Base-by-base conservation (phyloP, 2,329 filamentous ascomycete species). In the Blastomyces parvus region DNA sequence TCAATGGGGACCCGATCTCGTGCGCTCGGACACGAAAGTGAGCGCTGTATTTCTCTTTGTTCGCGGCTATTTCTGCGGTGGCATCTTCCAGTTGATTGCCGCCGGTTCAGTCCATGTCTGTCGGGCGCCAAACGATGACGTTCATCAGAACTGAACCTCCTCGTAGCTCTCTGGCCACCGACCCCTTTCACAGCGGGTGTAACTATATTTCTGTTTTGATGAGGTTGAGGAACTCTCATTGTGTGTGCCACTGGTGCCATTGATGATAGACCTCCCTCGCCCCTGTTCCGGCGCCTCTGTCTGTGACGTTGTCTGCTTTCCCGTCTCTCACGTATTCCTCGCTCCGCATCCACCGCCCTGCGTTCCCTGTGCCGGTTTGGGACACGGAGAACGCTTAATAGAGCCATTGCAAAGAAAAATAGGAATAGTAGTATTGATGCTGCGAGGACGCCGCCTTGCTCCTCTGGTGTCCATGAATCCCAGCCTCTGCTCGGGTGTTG, bases 381-480 rank as follows among this genome's bases (percentile, higher is more conserved):
- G n/a, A 19, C 53, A 33, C 36, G 48, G n/a, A 59, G 56, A 36
- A 36, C 64, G 9, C 63, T 38, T 25, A 62, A 69, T 33, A 65
- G 50, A 13, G 66, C 57, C n/a, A 70, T 30, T 19, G 38, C 66
- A n/a, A 70, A 44, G 19, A 72, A 53, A 59, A 72, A 61, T 19
- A 71, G 22, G 7, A 67, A 67, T 8, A 66, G 64, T 2, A 72
- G 61, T 38, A 71, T 65, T 19, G 68, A 66, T 5, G 68, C 70
- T 8, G 69, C 69, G 13, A 73, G 69, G 19, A 73, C 63, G 11
- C 71, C 71, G 14, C 66, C 70, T 65, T 69, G 70, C 59, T 67
- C 65, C 17, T 65, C 67, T 11, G 62, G 62, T 25, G 67, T 67
- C 71, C 71, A 73, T 22, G 64, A 67, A 62, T 70, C 40, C 70